Evolutionary conservation across 2,329 filamentous ascomycete genomes (phyloP), one percentile per base, ranked within the genome.

Genomic region (Apiospora malaysiana): DNA sequence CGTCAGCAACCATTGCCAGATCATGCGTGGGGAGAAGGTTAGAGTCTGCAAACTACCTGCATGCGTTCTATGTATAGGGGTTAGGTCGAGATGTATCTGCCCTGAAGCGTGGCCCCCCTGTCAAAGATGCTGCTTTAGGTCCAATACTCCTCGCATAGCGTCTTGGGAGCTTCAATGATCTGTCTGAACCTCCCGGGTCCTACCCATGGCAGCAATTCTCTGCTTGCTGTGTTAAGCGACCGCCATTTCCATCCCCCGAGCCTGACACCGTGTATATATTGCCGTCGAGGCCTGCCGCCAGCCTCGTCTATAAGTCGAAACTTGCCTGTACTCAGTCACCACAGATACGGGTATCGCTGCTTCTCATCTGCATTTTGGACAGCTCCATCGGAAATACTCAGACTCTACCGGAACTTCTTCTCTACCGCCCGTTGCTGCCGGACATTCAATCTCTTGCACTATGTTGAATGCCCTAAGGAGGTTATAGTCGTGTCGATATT

Each of bases 151-250:
- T 25, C 47, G n/a, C 47, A 23, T 49, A 23, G 47, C 23, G 49
- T 40, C 37, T 40, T 63, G 56, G 56, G 32, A 40, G 23, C 47
- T 23, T 49, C n/a, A 49, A 23, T 49, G 49, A 40, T 63, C 56
- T 63, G 27, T 40, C 56, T 63, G 32, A 40, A 12, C 32, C 9
- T 63, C 56, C 56, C 51, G 51, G 51, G 27, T 21, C 7, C 51
- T 27, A 56, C 51, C 27, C 51, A 21, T 59, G 16, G 49, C 32
- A 59, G 37, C 27, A 37, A 23, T 59, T 5, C 18, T 37, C 27
- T n/a, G 27, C 21, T 59, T 37, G 51, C 51, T 27, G 51, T 59
- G 51, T 37, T 59, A 59, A 37, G 51, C 51, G 51, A 59, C 51
- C 18, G 51, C 25, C 51, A 32, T 63, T 21, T 27, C 21, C 18